Base-by-base conservation (phyloP, 1,284 basidiomycete genomes). In the Ustilago bromivora region DNA sequence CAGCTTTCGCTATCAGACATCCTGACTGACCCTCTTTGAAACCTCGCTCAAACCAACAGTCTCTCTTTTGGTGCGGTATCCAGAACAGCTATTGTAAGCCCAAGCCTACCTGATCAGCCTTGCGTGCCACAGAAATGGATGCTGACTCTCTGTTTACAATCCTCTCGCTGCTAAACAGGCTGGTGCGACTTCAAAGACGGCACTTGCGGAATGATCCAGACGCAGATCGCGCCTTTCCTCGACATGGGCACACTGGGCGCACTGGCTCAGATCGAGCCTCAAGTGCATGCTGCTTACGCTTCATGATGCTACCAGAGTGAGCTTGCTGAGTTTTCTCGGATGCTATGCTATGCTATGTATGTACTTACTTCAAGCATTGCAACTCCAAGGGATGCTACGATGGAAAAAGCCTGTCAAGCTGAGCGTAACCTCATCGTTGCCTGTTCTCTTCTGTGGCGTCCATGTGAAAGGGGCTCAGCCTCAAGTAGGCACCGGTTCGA, bases 51-150 rank as follows among this genome's bases (percentile, higher is more conserved):
- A 59, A n/a, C 49, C 47, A 46, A 51, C 47, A 31, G 47, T 62
- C 63, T 15, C 66, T 77, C 13, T 77, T 65, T 57, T 78, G 72
- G 76, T 73, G 70, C 38, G 74, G 74, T n/a, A 76, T 76, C 15
- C 64, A 67, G 12, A 74, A 79, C 62, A 68, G 65, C 46, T 79
- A 47, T 59, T 79, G 76, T 51, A 32, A 51, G 47, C 31, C 35
- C 35, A 36, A 36, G 35, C 35, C 35, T 9, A 36, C 8, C 35
- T 36, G 35, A 9, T 36, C 12, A 12, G 12, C 35, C 8, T 17
- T 43, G 41, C 7, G 10, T 6, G 12, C n/a, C 19, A 19, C 19
- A 19, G 19, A 19, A 13, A 12, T 4, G 7, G 11, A 9, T 43
- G 41, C 41, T 13, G 41, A 43, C 12, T 19, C n/a, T 43, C 41